phyloP scores from a whole-genome alignment of 116 monocot species.

The Iris pallida region DNA sequence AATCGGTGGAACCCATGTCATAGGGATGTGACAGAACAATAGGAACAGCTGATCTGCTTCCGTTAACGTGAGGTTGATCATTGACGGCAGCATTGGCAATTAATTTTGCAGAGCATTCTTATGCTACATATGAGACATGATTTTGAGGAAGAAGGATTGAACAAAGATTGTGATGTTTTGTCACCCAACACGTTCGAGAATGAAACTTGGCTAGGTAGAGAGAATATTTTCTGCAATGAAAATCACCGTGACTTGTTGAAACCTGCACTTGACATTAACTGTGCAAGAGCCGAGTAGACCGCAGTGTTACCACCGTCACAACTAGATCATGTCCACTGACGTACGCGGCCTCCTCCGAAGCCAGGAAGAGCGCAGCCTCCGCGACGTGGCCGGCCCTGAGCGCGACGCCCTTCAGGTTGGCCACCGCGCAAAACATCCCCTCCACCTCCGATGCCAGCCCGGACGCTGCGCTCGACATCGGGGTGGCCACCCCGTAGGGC shows the following conservation, averaged over 20 bases:
- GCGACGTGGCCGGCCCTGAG: constrained; percentile 11
- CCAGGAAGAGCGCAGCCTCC: constrained; percentile 19
- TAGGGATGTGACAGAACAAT: too few relatives aligned
- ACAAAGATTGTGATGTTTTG: too few relatives aligned
- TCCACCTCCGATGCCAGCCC: background rate
- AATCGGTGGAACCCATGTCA: too few relatives aligned
- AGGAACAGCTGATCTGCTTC: too few relatives aligned
- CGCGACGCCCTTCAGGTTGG: constrained; percentile 10
- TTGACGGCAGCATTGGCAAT: too few relatives aligned
- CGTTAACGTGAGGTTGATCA: too few relatives aligned
- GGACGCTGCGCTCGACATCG: too few relatives aligned
- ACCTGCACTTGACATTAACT: background rate
- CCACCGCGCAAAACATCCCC: background rate
- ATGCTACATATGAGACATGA: too few relatives aligned
- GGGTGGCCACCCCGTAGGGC: background rate
- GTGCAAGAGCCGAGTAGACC: background rate
- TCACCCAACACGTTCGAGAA: background rate
- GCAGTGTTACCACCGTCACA: constrained; percentile 13
- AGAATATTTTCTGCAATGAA: background rate
- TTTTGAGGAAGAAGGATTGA: too few relatives aligned
- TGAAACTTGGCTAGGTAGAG: background rate
- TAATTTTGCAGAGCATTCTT: too few relatives aligned
- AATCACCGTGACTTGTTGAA: too few relatives aligned
- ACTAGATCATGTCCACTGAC: constrained; percentile 17
- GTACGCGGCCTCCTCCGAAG: constrained; percentile 22